These are phyloP conservation scores for Penicillium simplicissimum DNA, from an alignment of 495 filamentous ascomycete species.

Conservation along the genomic window DNA sequence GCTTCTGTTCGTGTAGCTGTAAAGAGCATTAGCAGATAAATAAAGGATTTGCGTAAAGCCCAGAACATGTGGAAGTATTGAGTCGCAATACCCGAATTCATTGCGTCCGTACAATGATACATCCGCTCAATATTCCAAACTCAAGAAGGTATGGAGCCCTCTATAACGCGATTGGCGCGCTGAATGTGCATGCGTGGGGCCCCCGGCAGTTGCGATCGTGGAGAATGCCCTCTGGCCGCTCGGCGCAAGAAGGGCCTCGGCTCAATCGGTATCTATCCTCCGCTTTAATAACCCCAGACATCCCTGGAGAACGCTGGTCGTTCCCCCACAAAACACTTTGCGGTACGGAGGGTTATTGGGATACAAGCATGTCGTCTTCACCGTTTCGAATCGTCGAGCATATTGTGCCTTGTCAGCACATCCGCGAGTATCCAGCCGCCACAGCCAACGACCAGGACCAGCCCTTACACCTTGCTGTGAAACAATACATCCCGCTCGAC, in stretches of 20 bases:
- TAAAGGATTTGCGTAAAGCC: neutral
- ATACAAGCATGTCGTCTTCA: constrained; percentile 25
- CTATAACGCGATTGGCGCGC: neutral
- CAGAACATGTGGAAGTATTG: neutral
- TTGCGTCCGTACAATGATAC: neutral
- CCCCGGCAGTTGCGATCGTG: constrained; percentile 15
- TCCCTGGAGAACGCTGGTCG: constrained; percentile 1
- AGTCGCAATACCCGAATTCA: neutral
- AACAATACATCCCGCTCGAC: constrained; percentile 77
- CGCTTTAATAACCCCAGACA: constrained; percentile 12
- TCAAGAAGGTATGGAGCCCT: neutral
- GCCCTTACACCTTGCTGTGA: constrained; percentile 66
- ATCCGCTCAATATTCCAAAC: neutral
- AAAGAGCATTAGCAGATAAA: neutral
- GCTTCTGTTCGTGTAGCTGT: too few species aligned
- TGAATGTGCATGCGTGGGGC: neutral
- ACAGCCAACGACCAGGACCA: constrained; percentile 64
- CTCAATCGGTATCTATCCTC: constrained; percentile 4
- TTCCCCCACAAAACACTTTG: constrained; percentile 1
- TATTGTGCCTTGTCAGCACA: constrained; percentile 63
- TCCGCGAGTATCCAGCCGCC: constrained; percentile 68
- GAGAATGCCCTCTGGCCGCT: constrained; percentile 8
- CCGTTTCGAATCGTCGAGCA: constrained; percentile 62
- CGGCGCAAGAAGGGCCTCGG: constrained; percentile 11
- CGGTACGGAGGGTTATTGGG: neutral